Conservation (phyloP, 2,329 filamentous ascomycete species). For the Furcasterigmium sp. region DNA sequence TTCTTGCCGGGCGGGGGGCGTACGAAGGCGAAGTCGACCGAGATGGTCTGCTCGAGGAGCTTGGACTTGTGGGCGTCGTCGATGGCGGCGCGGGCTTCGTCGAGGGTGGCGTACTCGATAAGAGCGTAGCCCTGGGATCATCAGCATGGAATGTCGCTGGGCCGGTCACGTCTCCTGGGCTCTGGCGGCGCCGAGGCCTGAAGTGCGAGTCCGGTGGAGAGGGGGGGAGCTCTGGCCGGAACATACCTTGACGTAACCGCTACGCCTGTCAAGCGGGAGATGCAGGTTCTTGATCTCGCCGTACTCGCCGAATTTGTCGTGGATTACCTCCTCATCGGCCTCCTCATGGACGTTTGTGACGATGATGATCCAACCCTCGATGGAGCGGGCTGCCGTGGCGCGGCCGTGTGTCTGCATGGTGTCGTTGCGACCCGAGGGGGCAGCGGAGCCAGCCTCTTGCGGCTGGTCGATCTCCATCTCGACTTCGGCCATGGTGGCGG, state of each 20-base stretch:
- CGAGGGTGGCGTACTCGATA: constrained; percentile 76
- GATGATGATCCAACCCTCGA: constrained; percentile 85
- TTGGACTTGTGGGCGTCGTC: constrained; percentile 73
- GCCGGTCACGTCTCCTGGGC: too few species aligned
- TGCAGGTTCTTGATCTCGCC: constrained; percentile 86
- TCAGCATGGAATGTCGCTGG: too few species aligned
- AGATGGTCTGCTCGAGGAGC: constrained; percentile 74
- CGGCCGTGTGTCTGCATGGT: constrained; percentile 69
- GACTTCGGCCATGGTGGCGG: constrained; percentile 41
- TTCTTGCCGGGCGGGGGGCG: constrained; percentile 63
- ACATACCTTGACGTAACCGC: constrained; percentile 77
- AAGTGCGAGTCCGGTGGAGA: too few species aligned
- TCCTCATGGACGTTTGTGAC: constrained; percentile 87
- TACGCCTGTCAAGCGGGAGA: constrained; percentile 75
- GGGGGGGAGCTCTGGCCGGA: too few species aligned
- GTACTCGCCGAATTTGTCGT: constrained; percentile 77
- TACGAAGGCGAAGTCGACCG: constrained; percentile 82
- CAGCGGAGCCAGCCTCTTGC: constrained; percentile 12
- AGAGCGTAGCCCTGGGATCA: constrained; percentile 79
- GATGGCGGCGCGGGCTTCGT: constrained; percentile 77
- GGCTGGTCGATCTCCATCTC: constrained; percentile 57
- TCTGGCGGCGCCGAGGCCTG: too few species aligned
- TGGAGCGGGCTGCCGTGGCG: constrained; percentile 77
- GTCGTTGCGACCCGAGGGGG: constrained; percentile 44
- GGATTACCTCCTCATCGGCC: constrained; percentile 75